These are phyloP conservation scores for Magnolia changhungtana DNA, from an alignment of 164 flowering plant genomes.

Conservation along the genomic window DNA sequence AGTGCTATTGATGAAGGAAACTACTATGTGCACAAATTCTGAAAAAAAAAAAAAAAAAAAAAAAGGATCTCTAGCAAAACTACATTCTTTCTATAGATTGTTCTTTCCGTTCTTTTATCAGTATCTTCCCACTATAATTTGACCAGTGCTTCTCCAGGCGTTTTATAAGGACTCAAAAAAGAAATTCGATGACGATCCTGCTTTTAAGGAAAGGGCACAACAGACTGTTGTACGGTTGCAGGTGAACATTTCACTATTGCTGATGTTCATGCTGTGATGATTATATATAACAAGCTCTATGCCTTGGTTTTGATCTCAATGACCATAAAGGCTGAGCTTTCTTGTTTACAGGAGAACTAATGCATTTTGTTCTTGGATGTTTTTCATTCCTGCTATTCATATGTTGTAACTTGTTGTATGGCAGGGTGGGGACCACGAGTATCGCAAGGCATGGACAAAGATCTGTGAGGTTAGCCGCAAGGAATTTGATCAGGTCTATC, in stretches of 20 bases:
- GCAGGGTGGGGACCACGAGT: constrained; percentile 75
- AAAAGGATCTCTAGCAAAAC: not conserved
- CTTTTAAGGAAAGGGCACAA: constrained; percentile 83
- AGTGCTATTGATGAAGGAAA: not conserved
- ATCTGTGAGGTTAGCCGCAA: constrained; percentile 92
- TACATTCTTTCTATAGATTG: not conserved
- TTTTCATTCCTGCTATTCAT: not conserved
- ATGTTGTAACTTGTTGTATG: not conserved
- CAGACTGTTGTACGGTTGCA: constrained; percentile 88
- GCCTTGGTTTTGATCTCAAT: not conserved
- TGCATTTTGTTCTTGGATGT: not conserved
- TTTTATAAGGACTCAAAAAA: constrained; percentile 82
- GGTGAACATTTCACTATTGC: constrained; percentile 35
- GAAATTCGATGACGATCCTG: constrained; percentile 81
- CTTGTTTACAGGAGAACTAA: not conserved
- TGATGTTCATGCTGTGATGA: not conserved
- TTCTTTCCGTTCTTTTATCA: constrained; percentile 1
- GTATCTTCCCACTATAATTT: constrained; percentile 2
- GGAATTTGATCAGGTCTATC: constrained; percentile 74
- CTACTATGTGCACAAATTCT: not conserved
- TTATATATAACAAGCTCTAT: too few species aligned
- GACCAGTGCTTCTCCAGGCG: constrained; percentile 37
- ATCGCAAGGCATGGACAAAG: constrained; percentile 74
- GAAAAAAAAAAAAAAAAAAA: not conserved
- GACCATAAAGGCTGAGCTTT: not conserved